Percentiles rank a stretch among this genome's conserved stretches.
Evolutionary conservation across 805 yeast species (phyloP).

Genomic region (Phaffomyces opuntiae): DNA sequence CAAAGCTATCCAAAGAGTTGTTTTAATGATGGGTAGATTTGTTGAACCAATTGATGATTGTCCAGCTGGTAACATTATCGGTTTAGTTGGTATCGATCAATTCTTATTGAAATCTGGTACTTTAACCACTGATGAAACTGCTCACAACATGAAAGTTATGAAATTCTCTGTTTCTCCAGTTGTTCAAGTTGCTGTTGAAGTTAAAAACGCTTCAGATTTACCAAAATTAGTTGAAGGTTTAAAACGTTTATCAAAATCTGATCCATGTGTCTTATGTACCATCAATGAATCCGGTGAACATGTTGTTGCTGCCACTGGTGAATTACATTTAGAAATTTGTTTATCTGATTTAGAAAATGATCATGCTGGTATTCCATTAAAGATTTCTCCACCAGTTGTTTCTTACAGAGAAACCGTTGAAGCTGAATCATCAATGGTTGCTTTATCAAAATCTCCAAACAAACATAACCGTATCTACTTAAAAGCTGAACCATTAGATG

Average conservation of each 20-base stretch:
- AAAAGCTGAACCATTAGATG: conserved; percentile 93
- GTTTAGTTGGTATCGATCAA: conserved; percentile 99
- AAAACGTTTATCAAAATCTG: conserved; percentile 99
- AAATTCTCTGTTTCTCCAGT: conserved; percentile 99
- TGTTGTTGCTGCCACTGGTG: conserved; percentile 99
- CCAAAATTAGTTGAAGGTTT: conserved; percentile 99
- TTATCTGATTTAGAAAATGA: conserved; percentile 92
- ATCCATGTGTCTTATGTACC: conserved; percentile 90
- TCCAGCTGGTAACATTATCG: conserved; percentile 99
- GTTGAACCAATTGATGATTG: conserved; percentile 98
- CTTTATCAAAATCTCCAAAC: conserved; percentile 99
- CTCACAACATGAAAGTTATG: conserved; percentile 99
- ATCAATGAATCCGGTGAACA: conserved; percentile 98
- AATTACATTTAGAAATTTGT: conserved; percentile 98
- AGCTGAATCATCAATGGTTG: conserved; percentile 88
- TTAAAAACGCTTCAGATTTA: conserved; percentile 98
- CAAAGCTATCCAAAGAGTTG: conserved; percentile 98
- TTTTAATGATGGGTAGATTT: conserved; percentile 98
- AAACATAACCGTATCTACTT: conserved; percentile 99
- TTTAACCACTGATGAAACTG: conserved; percentile 89
- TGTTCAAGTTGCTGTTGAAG: conserved; percentile 99
- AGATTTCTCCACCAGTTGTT: conserved; percentile 96
- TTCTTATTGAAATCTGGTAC: conserved; percentile 99
- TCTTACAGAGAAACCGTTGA: conserved; percentile 98
- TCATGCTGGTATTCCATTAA: conserved; percentile 99